Percentiles rank a stretch among this genome's conserved stretches.
phyloP scores from a whole-genome alignment of 345 rosid species.

The Garcia nutans region DNA sequence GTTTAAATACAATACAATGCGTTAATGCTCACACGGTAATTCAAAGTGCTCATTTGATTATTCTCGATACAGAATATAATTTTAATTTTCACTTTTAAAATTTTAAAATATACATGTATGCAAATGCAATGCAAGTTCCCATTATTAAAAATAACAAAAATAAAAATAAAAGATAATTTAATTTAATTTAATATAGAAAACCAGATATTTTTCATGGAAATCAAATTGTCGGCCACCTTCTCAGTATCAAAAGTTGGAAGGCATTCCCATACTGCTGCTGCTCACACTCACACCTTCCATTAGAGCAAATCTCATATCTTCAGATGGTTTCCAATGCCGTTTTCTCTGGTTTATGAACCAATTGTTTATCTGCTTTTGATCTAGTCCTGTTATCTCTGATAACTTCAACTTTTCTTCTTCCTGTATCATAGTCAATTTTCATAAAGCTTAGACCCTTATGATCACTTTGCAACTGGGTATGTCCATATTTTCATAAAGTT shows the following conservation, averaged over 20 bases:
- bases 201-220: not conserved
- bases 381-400: conserved; percentile 30
- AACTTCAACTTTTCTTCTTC: conserved; percentile 57
- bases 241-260: conserved; percentile 23
- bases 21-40: too few relatives aligned
- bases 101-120: too few relatives aligned
- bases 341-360: conserved; percentile 34
- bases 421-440: conserved; percentile 26
- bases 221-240: conserved; percentile 5
- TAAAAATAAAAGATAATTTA: too few relatives aligned
- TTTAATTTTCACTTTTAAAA: too few relatives aligned
- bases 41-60: too few relatives aligned
- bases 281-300: conserved; percentile 30
- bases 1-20: too few relatives aligned
- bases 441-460: not conserved
- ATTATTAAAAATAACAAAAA: too few relatives aligned
- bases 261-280: not conserved
- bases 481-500: too few relatives aligned
- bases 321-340: conserved; percentile 31
- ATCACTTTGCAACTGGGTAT: not conserved
- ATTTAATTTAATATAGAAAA: not conserved
- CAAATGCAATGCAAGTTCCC: not conserved
- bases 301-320: conserved; percentile 44
- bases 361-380: conserved; percentile 29
- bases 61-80: too few relatives aligned